Base-by-base conservation (phyloP, 78 protist genomes). In the Cavenderia fasciculata region DNA sequence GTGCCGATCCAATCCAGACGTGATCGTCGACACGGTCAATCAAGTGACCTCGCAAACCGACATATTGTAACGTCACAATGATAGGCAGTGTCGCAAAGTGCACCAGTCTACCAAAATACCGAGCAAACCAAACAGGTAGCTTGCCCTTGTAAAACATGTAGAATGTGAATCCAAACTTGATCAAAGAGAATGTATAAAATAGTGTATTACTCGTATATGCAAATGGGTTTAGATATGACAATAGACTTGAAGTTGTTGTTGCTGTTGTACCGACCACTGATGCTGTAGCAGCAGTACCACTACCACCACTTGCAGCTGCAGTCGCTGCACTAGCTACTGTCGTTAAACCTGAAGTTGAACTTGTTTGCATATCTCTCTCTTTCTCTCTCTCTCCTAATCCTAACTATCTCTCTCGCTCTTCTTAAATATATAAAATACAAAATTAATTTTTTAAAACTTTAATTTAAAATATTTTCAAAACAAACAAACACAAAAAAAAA, bases 1-100 rank as follows among this genome's bases (percentile, higher is more conserved):
- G 93, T 41, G 74, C 71, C 16, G 84, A 73, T 51, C 93, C 93
- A 12, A 87, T 29, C 61, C 38, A 87, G 5, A 87, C 93, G 21
- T 47, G 33, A 1, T 87, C 86, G 43, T 75, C 75, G 14, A 87
- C 43, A 33, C 40, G 10, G 65, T 70, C 74, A 38, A 68, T 51
- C 1, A 68, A 66, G 21, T 68, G 47, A 31, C 86, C 86, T 34
- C 86, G 41, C 23, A 87, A 12, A 2, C 93, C 93, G 8, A 38
- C 29, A 5, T 31, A 29, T 34, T 77, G 78, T 3, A 70, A 46
- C 25, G 41, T 21, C 2, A 72, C 29, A 10, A 71, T 49, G 21
- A 87, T 1, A 14, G 93, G 93, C 1, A 47, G 33, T 0, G 86
- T 65, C 16, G 29, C 14, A 25, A 56, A 51, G 38, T 69, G 78